Evolutionary conservation across 2,329 filamentous ascomycete species (phyloP), one percentile per base, ranked within the genome.

Genomic region (Penicillium sp.): DNA sequence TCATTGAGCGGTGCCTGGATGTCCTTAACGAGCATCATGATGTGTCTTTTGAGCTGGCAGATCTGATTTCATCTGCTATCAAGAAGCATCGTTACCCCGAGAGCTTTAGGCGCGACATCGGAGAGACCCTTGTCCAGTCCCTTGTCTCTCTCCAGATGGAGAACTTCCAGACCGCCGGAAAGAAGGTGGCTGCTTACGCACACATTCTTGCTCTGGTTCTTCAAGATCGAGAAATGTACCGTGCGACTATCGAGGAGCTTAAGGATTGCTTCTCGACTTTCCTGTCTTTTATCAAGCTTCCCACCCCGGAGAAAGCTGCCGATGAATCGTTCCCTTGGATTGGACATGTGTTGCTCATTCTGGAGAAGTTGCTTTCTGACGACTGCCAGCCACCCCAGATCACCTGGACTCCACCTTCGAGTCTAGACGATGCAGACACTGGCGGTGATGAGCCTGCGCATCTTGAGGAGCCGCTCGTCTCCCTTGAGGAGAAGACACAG

Each of bases 281-380:
- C 51, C 76, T 95, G 23, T 77, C 75, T 2, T 96, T 96, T 66
- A 79, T 98, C 57, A 85, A 86, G 59, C 73, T 89, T 6, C 63
- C 69, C 3, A 49, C 60, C 4, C 73, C 81, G 0, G 80, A 83
- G 22, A 80, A 84, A 46, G 76, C 85, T 3, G 73, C 78, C 0
- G 87, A 95, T 40, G 86, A 93, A 48, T 75, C 89, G n/a, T 87
- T 89, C 4, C 87, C 89, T 1, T 98, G 91, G 89, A 85, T 97
- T 54, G 87, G 89, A 10, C 90, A 93, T 61, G 82, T 97, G 26
- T 75, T 98, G 27, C 77, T 97, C 13, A 86, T 98, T 40, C 77
- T 97, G 40, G 93, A 99, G 73, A 87, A 87, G 43, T 75, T 97
- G 26, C 75, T 98, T n/a, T 85, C 86, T 11, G 87, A 95, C 58